These are phyloP conservation scores for Ceratobasidium sp. DNA, from an alignment of 1,284 basidiomycete species.

Conservation along the genomic window DNA sequence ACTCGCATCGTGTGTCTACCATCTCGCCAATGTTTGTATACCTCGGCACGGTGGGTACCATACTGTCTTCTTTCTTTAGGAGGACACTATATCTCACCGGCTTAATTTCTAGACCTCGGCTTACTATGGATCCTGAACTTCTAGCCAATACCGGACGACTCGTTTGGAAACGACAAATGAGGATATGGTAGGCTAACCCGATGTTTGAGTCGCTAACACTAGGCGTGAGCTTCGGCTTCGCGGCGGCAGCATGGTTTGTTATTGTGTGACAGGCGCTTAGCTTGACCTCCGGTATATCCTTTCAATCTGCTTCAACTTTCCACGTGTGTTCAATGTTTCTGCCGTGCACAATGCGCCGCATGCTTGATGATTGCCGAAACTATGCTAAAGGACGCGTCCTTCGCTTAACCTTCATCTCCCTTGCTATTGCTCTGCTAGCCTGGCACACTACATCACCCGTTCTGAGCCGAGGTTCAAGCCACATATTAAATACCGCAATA, in stretches of 20 bases:
- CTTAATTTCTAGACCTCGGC: not conserved
- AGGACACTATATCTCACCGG: too few relatives aligned
- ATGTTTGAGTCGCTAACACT: slow-evolving; percentile 11
- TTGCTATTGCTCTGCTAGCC: not conserved
- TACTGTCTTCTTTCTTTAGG: too few relatives aligned
- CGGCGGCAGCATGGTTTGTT: not conserved
- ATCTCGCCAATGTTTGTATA: not conserved
- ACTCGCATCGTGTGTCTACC: not conserved
- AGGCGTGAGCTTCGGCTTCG: slow-evolving; percentile 30
- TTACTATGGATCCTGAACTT: not conserved
- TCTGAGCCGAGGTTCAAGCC: not conserved
- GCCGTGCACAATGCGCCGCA: not conserved
- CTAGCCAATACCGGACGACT: not conserved
- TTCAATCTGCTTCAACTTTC: not conserved
- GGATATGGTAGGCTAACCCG: not conserved
- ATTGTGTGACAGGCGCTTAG: slow-evolving; percentile 20
- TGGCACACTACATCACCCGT: not conserved
- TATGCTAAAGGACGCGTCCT: slow-evolving; percentile 3
- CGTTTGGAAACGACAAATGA: not conserved
- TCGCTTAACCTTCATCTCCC: slow-evolving; percentile 17
- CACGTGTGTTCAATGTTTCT: slow-evolving; percentile 26
- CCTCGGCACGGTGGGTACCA: too few relatives aligned
- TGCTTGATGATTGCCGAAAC: slow-evolving; percentile 13
- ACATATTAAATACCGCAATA: not conserved
- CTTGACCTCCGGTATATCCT: not conserved